Evolutionary conservation across 1,284 basidiomycete genomes (phyloP), one percentile per base, ranked within the genome.

Genomic region (Malassezia psittaci): DNA sequence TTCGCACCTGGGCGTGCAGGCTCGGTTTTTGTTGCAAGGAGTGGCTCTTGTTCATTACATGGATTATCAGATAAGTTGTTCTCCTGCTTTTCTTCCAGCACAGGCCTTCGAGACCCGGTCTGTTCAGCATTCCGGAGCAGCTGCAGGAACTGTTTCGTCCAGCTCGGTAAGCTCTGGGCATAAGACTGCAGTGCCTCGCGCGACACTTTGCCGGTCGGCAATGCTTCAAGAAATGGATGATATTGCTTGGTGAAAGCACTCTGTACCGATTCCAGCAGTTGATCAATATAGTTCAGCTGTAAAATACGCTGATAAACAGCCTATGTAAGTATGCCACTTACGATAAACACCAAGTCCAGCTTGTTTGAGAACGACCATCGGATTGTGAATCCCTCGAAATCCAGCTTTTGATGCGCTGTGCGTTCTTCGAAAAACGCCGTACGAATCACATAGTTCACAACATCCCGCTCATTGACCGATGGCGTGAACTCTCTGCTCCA

Each of bases 231-330:
- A 36, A 74, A 62, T 16, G 62, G 52, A 2, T 56, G 50, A 42
- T 69, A 72, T 21, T 65, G 65, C 18, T 66, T 48, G n/a, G 61
- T 58, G 54, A 74, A 74, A 16, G 60, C 57, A 6, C 52, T 57
- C 34, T 64, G 60, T 21, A 72, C 61, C 3, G 57, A 50, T 12
- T 61, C 63, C 39, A 74, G 62, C 6, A 98, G 83, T 44, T 90
- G 85, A 0, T 93, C 88, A 54, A 96, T 85, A 74, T 98, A 98
- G 9, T 88, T 85, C 21, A 99, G 81, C 63, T 94, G 91, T 13
- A 99, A 80, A 59, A 99, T 90, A 43, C 93, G 87, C 71, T 96
- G 93, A 77, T 96, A 96, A 48, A 91, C 89, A 51, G 93, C 88
- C 48, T 59, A 33, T n/a, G 13, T 48, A 33, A 6, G 48, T 37